phyloP scores from a whole-genome alignment of 768 basidiomycete genomes.

The Mycena latifolia region DNA sequence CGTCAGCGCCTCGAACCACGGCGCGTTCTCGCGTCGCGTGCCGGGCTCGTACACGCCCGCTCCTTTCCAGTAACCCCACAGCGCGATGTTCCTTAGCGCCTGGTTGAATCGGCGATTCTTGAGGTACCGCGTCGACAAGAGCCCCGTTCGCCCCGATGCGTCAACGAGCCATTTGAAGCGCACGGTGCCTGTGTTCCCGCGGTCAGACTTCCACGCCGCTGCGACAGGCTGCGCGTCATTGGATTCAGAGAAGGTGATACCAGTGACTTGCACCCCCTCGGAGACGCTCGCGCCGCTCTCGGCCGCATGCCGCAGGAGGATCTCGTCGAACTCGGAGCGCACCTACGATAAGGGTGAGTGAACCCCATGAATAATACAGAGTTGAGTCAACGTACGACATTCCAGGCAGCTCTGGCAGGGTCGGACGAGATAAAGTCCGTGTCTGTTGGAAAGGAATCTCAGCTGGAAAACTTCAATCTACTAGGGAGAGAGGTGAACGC shows the following conservation, averaged over 20 bases:
- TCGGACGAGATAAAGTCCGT: conserved; percentile 69
- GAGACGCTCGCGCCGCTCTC: conserved; percentile 61
- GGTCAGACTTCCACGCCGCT: conserved; percentile 52
- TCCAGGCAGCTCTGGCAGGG: conserved; percentile 66
- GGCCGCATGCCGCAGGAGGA: conserved; percentile 68
- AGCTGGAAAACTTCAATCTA: too few species aligned
- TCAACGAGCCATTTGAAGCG: conserved; percentile 73
- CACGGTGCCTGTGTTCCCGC: conserved; percentile 54
- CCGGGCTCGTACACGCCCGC: conserved; percentile 49
- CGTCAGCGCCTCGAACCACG: conserved; percentile 59
- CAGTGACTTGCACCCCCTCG: conserved; percentile 58
- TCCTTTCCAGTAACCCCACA: conserved; percentile 64
- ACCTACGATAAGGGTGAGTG: conserved; percentile 48
- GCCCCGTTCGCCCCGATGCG: conserved; percentile 68
- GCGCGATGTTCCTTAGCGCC: conserved; percentile 59
- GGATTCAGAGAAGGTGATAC: conserved; percentile 57
- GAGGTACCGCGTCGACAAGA: conserved; percentile 61
- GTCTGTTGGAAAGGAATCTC: conserved; percentile 47
- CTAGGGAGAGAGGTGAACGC: conserved; percentile 23
- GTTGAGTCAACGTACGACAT: conserved; percentile 59
- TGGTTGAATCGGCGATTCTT: conserved; percentile 60
- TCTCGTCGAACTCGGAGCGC: conserved; percentile 68
- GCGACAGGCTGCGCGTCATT: conserved; percentile 47
- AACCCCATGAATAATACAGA: neutral
- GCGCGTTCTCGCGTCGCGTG: conserved; percentile 49